phyloP scores from a whole-genome alignment of 1,284 basidiomycete species.

The Boletellus deceptivus region DNA sequence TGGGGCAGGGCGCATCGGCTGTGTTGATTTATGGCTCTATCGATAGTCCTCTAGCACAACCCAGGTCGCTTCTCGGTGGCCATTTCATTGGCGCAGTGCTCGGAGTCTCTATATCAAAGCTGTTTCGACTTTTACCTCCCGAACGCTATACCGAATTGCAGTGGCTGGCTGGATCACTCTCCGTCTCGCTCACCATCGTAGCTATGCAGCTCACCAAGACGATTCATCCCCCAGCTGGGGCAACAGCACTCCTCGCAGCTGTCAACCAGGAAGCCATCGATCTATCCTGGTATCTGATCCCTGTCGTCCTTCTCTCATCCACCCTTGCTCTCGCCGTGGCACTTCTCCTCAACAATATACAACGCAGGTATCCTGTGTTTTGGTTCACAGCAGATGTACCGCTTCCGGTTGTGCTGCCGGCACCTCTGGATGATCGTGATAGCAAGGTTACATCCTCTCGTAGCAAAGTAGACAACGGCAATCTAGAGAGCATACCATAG shows the following conservation, averaged over 20 bases:
- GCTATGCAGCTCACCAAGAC: slow-evolving; percentile 48
- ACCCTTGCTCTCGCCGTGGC: slow-evolving; percentile 51
- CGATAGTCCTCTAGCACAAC: slow-evolving; percentile 60
- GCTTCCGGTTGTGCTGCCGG: not conserved
- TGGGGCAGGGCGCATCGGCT: slow-evolving; percentile 57
- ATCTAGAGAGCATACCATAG: not conserved
- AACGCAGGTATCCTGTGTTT: slow-evolving; percentile 55
- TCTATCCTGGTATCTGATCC: slow-evolving; percentile 63
- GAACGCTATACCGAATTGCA: slow-evolving; percentile 44
- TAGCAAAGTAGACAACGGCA: not conserved
- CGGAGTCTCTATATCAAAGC: slow-evolving; percentile 55
- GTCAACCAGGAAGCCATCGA: slow-evolving; percentile 43
- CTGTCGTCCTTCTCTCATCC: slow-evolving; percentile 53
- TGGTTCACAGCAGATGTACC: slow-evolving; percentile 39
- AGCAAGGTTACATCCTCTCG: not conserved
- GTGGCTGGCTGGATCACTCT: slow-evolving; percentile 57
- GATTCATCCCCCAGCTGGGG: slow-evolving; percentile 62
- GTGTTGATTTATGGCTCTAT: slow-evolving; percentile 59
- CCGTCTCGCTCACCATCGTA: slow-evolving; percentile 51
- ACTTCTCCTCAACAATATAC: slow-evolving; percentile 57
- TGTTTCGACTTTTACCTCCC: slow-evolving; percentile 47
- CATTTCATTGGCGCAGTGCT: slow-evolving; percentile 23
- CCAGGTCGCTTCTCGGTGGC: slow-evolving; percentile 50
- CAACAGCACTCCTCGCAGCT: slow-evolving; percentile 47
- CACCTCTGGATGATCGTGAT: not conserved